A percentile compares a stretch with the other conserved stretches of the same genome.
These are phyloP conservation scores for Euclidium syriacum DNA, from an alignment of 345 rosid genomes.

Conservation along the genomic window DNA sequence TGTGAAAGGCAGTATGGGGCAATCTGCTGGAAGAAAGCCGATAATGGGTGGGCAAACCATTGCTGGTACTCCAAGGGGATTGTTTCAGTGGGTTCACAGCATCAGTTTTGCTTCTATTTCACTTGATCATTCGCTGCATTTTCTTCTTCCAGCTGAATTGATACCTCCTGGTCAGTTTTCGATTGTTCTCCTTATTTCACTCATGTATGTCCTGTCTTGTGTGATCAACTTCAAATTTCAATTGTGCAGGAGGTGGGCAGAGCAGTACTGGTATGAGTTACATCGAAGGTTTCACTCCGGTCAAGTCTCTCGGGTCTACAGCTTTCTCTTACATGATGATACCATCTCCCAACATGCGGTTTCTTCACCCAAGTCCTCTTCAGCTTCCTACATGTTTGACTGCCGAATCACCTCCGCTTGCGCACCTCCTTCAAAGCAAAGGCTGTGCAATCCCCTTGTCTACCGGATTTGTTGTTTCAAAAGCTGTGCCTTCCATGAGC, in stretches of 20 bases:
- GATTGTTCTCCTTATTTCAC: neutral
- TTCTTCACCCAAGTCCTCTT: constrained; percentile 85
- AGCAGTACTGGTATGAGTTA: constrained; percentile 45
- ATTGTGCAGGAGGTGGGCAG: constrained; percentile 59
- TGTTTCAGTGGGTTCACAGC: constrained; percentile 97
- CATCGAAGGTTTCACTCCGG: constrained; percentile 90
- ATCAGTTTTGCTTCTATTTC: constrained; percentile 84
- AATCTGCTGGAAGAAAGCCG: constrained; percentile 72
- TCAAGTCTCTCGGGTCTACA: constrained; percentile 82
- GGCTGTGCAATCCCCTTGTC: constrained; percentile 84
- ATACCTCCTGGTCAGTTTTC: constrained; percentile 60
- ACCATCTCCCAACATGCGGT: constrained; percentile 95
- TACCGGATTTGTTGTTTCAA: constrained; percentile 87
- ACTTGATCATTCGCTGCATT: constrained; percentile 76
- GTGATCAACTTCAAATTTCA: neutral
- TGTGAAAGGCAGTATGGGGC: constrained; percentile 86
- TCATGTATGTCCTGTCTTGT: neutral
- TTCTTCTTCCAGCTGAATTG: constrained; percentile 75
- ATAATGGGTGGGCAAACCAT: constrained; percentile 60
- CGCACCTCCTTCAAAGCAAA: constrained; percentile 98
- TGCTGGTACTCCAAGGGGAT: constrained; percentile 71
- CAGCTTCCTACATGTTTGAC: constrained; percentile 94
- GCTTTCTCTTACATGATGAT: constrained; percentile 79
- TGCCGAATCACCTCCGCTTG: constrained; percentile 98
- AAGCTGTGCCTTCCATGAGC: constrained; percentile 84